Conservation (phyloP, 164 flowering plant genomes). For the Cinnamomum micranthum region DNA sequence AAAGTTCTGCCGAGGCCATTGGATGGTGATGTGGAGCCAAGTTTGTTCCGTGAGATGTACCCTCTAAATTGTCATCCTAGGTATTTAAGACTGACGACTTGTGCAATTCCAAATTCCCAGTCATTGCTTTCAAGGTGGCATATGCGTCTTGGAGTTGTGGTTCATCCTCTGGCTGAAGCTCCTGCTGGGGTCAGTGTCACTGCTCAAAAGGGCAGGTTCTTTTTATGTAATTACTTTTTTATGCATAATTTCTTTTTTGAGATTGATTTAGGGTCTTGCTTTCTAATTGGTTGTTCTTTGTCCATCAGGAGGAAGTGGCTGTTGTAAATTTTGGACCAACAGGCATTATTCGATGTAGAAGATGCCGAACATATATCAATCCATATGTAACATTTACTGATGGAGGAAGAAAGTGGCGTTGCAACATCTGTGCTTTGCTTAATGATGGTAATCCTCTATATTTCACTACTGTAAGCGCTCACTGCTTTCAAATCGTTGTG, state of each 20-base stretch:
- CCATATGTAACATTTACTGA: slow-evolving; percentile 89
- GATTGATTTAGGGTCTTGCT: background rate
- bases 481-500: too few relatives aligned
- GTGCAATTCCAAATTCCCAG: slow-evolving; percentile 80
- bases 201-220: slow-evolving; percentile 6
- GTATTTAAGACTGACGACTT: slow-evolving; percentile 76
- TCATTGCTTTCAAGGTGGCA: slow-evolving; percentile 94
- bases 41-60: slow-evolving; percentile 43
- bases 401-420: slow-evolving; percentile 93
- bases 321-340: slow-evolving; percentile 70
- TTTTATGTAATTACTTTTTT: slow-evolving; percentile 6
- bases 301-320: slow-evolving; percentile 87
- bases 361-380: slow-evolving; percentile 94
- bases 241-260: background rate
- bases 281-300: slow-evolving; percentile 9
- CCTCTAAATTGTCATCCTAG: slow-evolving; percentile 76
- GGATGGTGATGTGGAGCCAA: slow-evolving; percentile 80
- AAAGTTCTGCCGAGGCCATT: slow-evolving; percentile 83
- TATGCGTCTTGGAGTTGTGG: slow-evolving; percentile 93
- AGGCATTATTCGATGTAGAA: slow-evolving; percentile 88
- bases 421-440: slow-evolving; percentile 84
- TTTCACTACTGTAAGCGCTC: too few relatives aligned
- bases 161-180: slow-evolving; percentile 93
- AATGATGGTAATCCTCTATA: slow-evolving; percentile 72
- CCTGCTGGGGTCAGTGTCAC: slow-evolving; percentile 79